Percentiles rank a stretch among this genome's conserved stretches.
Conservation (phyloP, 495 filamentous ascomycete genomes). For the Hypoxylon cercidicola region DNA sequence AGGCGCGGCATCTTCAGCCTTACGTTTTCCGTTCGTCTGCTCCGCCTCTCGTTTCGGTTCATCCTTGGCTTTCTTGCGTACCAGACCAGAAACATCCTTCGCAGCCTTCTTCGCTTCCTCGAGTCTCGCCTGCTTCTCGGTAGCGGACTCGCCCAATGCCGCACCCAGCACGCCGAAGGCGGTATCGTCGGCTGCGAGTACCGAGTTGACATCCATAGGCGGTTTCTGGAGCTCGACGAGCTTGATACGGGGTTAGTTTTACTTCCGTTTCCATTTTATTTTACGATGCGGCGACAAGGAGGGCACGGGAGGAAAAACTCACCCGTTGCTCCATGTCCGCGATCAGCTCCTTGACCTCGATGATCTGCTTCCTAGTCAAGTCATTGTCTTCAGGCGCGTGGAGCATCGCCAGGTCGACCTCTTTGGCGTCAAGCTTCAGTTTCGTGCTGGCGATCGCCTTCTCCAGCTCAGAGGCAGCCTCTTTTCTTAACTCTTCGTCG, state of each 20-base stretch:
- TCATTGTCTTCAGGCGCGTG: slow-evolving; percentile 66
- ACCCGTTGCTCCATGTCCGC: slow-evolving; percentile 87
- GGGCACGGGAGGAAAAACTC: slow-evolving; percentile 49
- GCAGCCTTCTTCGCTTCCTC: slow-evolving; percentile 83
- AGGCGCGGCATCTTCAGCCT: slow-evolving; percentile 56
- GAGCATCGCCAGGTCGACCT: slow-evolving; percentile 66
- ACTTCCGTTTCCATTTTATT: slow-evolving; percentile 23
- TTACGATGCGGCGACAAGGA: slow-evolving; percentile 37
- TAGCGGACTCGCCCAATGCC: slow-evolving; percentile 72
- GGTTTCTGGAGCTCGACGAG: slow-evolving; percentile 80
- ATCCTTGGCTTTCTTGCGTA: slow-evolving; percentile 76
- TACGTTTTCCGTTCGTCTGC: slow-evolving; percentile 54
- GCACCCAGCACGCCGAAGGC: slow-evolving; percentile 75
- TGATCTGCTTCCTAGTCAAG: slow-evolving; percentile 71
- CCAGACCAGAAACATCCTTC: slow-evolving; percentile 86
- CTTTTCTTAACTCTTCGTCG: slow-evolving; percentile 75
- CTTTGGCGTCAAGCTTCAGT: slow-evolving; percentile 77
- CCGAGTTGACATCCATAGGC: slow-evolving; percentile 69
- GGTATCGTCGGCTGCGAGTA: slow-evolving; percentile 59
- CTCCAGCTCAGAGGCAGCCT: slow-evolving; percentile 82
- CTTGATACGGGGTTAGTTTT: slow-evolving; percentile 51
- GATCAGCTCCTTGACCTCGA: slow-evolving; percentile 86
- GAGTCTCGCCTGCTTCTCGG: slow-evolving; percentile 70
- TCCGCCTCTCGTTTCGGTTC: slow-evolving; percentile 41
- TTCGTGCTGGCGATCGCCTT: slow-evolving; percentile 82